Conservation (phyloP, 164 flowering plant species). For the Kingdonia uniflora region DNA sequence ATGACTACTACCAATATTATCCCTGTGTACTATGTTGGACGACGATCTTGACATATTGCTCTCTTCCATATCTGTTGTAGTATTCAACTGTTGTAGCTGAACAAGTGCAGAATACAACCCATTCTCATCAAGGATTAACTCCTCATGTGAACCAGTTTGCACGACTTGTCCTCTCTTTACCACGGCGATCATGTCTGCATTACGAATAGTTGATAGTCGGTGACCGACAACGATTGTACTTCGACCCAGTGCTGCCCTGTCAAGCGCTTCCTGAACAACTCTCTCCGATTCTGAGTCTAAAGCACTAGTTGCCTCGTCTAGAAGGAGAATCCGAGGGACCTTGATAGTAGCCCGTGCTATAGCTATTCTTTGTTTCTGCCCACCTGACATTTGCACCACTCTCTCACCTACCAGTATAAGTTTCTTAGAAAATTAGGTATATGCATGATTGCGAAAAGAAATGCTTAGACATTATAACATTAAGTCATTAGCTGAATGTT, state of each 20-base stretch:
- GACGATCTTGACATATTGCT: background rate
- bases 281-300: conserved; percentile 1
- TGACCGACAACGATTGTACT: conserved; percentile 1
- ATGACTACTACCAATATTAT: background rate
- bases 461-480: too few relatives aligned
- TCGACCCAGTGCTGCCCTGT: conserved; percentile 1
- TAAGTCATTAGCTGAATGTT: too few relatives aligned
- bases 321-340: background rate
- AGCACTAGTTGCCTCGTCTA: conserved; percentile 5
- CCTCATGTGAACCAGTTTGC: background rate
- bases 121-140: background rate
- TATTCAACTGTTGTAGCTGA: background rate
- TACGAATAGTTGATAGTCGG: background rate
- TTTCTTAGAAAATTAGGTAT: too few relatives aligned
- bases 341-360: conserved; percentile 3
- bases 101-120: background rate
- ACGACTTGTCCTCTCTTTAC: background rate
- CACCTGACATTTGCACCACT: conserved; percentile 2
- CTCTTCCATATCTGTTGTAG: background rate
- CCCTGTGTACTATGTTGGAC: background rate
- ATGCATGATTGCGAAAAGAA: too few relatives aligned
- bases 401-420: background rate
- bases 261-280: conserved; percentile 1
- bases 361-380: conserved; percentile 6
- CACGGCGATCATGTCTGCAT: background rate